Evolutionary conservation across 2,329 filamentous ascomycete species (phyloP).

Genomic region (Neofusicoccum kwambonambiense): DNA sequence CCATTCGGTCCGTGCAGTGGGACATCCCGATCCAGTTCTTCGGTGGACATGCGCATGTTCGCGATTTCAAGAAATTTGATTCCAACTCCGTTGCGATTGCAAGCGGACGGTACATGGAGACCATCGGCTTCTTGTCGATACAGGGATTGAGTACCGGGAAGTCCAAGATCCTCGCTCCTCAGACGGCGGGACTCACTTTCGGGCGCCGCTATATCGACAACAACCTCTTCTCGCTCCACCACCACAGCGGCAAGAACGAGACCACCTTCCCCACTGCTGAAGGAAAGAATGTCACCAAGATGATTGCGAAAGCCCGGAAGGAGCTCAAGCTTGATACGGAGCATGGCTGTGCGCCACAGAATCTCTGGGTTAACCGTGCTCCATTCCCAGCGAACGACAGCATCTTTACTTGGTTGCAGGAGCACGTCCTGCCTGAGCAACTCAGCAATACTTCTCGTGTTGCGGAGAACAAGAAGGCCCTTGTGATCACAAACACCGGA

Average conservation of each 20-base stretch:
- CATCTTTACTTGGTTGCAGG: conserved; percentile 78
- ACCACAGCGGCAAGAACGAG: conserved; percentile 73
- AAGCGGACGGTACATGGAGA: conserved; percentile 91
- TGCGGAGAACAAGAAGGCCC: conserved; percentile 56
- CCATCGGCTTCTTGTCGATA: conserved; percentile 89
- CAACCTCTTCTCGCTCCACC: conserved; percentile 79
- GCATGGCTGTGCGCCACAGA: conserved; percentile 79
- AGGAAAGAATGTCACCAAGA: conserved; percentile 68
- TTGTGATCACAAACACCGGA: conserved; percentile 85
- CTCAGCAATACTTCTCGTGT: conserved; percentile 45
- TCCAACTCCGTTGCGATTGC: conserved; percentile 74
- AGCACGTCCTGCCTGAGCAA: conserved; percentile 69
- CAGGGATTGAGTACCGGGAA: conserved; percentile 56
- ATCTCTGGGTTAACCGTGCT: conserved; percentile 78
- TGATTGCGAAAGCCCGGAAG: conserved; percentile 69
- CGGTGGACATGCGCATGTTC: conserved; percentile 85
- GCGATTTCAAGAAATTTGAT: conserved; percentile 80
- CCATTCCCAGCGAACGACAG: conserved; percentile 72
- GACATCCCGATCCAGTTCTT: conserved; percentile 88
- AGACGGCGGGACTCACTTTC: conserved; percentile 54
- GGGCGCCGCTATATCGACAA: conserved; percentile 87
- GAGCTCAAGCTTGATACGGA: conserved; percentile 68
- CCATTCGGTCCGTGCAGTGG: conserved; percentile 74
- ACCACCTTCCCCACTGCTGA: conserved; percentile 73
- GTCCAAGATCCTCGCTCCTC: conserved; percentile 35